Evolutionary conservation across 495 filamentous ascomycete species (phyloP), one percentile per base, ranked within the genome.

Genomic region (Hypoxylon fuscum): DNA sequence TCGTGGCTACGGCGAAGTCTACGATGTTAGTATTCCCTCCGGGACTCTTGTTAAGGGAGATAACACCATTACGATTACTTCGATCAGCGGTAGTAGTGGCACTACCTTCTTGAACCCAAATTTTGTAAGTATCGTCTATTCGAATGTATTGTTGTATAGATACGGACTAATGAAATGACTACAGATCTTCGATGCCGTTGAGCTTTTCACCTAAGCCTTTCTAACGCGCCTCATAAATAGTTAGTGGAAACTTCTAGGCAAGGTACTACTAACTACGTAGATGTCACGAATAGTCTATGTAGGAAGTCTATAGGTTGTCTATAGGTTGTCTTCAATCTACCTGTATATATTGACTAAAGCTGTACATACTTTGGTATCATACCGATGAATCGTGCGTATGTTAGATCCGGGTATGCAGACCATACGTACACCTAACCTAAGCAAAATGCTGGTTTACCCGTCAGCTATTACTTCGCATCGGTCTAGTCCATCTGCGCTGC

Each of bases 11-110:
- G 85, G 85, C 1, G 85, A 90, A 55, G 78, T 87, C 0, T 90
- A 88, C 58, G 77, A 81, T 41, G 81, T 86, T 17, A 69, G 64
- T 5, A 79, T 89, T 32, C 80, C 85, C 0, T 62, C 78, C 2
- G 82, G 83, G 0, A 83, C 72, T n/a, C 77, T 90, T 41, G 78
- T 85, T 7, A 74, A 68, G 5, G 87, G 87, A 0, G 69, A 57
- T 2, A 90, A 90, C 55, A 88, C 85, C n/a, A 82, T 90, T 18
- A 81, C 83, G 2, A 86, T 90, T 53, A 79, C 61, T 46, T 82
- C 83, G 18, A 72, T 82, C 18, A 87, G 84, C 9, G 87, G 87
- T 5, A 88, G 80, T 69, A 78, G 77, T 12, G 85, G 85, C 1
- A 71, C 66, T 22, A 70, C 69, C 0, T 88, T 79, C 59, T 69